phyloP scores from a whole-genome alignment of 768 basidiomycete species.

The Auricularia auricula-judae region DNA sequence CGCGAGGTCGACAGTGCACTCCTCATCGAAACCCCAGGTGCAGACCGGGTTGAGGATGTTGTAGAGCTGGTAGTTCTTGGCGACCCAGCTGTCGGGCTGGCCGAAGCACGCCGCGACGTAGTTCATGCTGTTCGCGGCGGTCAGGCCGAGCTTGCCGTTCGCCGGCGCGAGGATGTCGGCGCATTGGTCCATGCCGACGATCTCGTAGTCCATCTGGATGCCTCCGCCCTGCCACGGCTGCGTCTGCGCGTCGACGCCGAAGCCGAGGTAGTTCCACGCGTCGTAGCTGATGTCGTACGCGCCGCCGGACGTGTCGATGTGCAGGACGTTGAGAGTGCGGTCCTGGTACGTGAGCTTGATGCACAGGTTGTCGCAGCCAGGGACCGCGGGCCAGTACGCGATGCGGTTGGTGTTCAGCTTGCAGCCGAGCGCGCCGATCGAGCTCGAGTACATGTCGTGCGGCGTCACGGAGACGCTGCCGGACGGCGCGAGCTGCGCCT shows the following conservation, averaged over 20 bases:
- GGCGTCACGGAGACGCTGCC: background rate
- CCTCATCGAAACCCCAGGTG: constrained; percentile 1
- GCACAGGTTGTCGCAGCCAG: background rate
- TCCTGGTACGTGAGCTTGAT: background rate
- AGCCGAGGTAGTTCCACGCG: background rate
- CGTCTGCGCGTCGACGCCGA: background rate
- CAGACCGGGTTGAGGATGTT: constrained; percentile 1
- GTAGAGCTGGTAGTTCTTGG: background rate
- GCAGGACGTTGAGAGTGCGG: background rate
- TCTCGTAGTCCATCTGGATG: background rate
- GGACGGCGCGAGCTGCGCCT: background rate
- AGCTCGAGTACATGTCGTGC: background rate
- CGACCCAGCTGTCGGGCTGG: background rate
- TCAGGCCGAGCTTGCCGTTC: background rate
- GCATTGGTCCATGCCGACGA: constrained; percentile 1
- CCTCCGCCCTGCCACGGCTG: background rate
- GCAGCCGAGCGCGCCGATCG: constrained; percentile 1
- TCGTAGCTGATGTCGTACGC: constrained; percentile 2
- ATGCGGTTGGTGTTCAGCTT: background rate
- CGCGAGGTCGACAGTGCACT: background rate
- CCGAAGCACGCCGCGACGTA: background rate
- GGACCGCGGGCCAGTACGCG: background rate
- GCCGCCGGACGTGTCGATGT: background rate
- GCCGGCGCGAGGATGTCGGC: background rate
- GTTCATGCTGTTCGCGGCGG: background rate